A percentile compares a stretch with the other conserved stretches of the same genome.
Conservation (phyloP, 176 grass and related monocot genomes). For the Thinopyrum elongatum region DNA sequence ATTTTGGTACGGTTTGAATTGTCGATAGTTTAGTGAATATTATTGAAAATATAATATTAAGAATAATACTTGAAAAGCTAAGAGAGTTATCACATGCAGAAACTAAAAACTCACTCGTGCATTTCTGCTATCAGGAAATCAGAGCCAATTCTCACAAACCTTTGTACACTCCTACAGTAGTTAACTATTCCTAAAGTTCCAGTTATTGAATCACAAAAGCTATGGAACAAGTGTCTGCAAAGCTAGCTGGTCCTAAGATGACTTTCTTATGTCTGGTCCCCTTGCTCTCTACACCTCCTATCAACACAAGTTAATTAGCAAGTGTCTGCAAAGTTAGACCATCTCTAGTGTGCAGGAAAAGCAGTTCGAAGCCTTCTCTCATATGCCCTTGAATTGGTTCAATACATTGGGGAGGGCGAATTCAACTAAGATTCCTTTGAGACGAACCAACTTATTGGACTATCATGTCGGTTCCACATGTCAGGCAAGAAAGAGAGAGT, state of each 20-base stretch:
- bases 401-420: too few species aligned
- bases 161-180: slow-evolving; percentile 20
- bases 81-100: background rate
- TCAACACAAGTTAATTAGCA: too few species aligned
- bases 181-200: slow-evolving; percentile 39
- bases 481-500: too few species aligned
- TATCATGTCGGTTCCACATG: too few species aligned
- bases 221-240: slow-evolving; percentile 32
- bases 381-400: too few species aligned
- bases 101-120: background rate
- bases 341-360: too few species aligned
- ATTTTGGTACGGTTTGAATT: too few species aligned
- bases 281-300: too few species aligned
- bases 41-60: background rate
- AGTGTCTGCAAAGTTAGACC: background rate
- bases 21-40: background rate
- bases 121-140: slow-evolving; percentile 17
- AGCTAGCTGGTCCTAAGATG: slow-evolving; percentile 50
- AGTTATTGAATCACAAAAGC: slow-evolving; percentile 43
- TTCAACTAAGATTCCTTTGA: too few species aligned
- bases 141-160: slow-evolving; percentile 6
- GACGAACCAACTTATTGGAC: too few species aligned
- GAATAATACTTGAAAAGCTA: background rate
- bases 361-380: too few species aligned
- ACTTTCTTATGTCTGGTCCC: too few species aligned